Evolutionary conservation across 1,284 basidiomycete species (phyloP), one percentile per base, ranked within the genome.

Genomic region (Albatrellus sp.): DNA sequence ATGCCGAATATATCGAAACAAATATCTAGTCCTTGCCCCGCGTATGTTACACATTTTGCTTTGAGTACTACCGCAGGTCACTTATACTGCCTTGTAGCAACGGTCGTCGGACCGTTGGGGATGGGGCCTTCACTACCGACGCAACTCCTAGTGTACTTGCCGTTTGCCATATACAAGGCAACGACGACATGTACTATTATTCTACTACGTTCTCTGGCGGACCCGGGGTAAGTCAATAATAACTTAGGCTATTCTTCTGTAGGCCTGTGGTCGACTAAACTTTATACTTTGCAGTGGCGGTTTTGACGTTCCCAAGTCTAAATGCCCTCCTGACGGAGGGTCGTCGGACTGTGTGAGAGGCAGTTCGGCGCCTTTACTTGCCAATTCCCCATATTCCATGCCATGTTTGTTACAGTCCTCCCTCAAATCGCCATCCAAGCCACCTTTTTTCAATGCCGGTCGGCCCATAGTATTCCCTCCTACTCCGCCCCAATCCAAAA

Each of bases 271-370:
- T 53, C 33, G 16, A 39, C 17, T 43, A 52, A 48, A 44, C 49
- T 37, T 47, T 36, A 35, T 32, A 12, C 32, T 17, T 24, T 44
- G 1, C 49, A 88, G 85, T 89, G 85, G 85, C 80, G 85, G 68
- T 87, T 89, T 89, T 89, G 86, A 89, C 85, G 70, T 68, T 71
- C 82, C 85, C 58, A 78, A 71, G 58, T 66, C 66, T 54, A 89
- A 89, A 89, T 89, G 86, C 86, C 85, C 85, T 84, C 85, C 84
- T 58, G 80, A 85, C 60, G 60, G 86, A 80, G 86, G 85, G 85
- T 89, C 85, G 84, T 79, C 76, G 73, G 77, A 74, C 73, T 81
- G 84, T 77, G 85, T 89, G 85, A 89, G 80, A 89, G 85, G 75
- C 83, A 73, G 76, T 70, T 73, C 74, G 77, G 73, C 83, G 86